These are phyloP conservation scores for Ophiocordyceps sinensis DNA, from an alignment of 2,329 filamentous ascomycete species.

Conservation along the genomic window DNA sequence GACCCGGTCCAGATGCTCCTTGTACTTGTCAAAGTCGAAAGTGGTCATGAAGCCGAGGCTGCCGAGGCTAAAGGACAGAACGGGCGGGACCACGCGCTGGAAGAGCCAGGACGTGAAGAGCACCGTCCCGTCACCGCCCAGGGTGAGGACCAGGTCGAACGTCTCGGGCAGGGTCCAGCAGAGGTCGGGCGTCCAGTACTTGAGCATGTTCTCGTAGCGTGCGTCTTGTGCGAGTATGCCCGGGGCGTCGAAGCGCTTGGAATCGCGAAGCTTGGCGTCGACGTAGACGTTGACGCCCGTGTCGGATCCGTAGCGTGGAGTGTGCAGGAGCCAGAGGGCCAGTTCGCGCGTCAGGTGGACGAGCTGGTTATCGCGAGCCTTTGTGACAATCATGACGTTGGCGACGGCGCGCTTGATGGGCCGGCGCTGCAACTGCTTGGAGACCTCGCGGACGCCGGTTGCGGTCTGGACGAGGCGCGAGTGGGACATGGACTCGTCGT, in stretches of 20 bases:
- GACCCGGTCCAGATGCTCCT: slow-evolving; percentile 69
- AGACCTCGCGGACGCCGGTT: slow-evolving; percentile 86
- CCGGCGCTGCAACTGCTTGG: slow-evolving; percentile 81
- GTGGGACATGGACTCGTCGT: slow-evolving; percentile 81
- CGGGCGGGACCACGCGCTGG: slow-evolving; percentile 73
- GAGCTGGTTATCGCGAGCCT: slow-evolving; percentile 86
- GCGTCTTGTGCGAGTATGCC: slow-evolving; percentile 60
- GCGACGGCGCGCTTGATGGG: slow-evolving; percentile 84
- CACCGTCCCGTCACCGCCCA: slow-evolving; percentile 77
- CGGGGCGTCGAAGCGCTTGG: slow-evolving; percentile 71
- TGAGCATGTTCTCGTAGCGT: slow-evolving; percentile 69
- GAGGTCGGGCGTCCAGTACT: slow-evolving; percentile 91
- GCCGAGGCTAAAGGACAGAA: slow-evolving; percentile 71
- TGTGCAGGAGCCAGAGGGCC: slow-evolving; percentile 73
- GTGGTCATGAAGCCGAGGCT: slow-evolving; percentile 81
- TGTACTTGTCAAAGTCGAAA: slow-evolving; percentile 79
- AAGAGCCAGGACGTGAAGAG: slow-evolving; percentile 88
- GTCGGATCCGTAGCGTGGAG: slow-evolving; percentile 77
- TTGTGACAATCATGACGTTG: slow-evolving; percentile 97
- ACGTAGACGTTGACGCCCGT: slow-evolving; percentile 95
- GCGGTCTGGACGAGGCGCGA: slow-evolving; percentile 90
- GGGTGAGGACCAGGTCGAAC: slow-evolving; percentile 84
- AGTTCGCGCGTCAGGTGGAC: slow-evolving; percentile 82
- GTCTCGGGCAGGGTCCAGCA: slow-evolving; percentile 90
- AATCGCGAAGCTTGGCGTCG: slow-evolving; percentile 83